A percentile compares a stretch with the other conserved stretches of the same genome.
Conservation (phyloP, 108 stramenopile genomes). For the Cyclotella cryptica region DNA sequence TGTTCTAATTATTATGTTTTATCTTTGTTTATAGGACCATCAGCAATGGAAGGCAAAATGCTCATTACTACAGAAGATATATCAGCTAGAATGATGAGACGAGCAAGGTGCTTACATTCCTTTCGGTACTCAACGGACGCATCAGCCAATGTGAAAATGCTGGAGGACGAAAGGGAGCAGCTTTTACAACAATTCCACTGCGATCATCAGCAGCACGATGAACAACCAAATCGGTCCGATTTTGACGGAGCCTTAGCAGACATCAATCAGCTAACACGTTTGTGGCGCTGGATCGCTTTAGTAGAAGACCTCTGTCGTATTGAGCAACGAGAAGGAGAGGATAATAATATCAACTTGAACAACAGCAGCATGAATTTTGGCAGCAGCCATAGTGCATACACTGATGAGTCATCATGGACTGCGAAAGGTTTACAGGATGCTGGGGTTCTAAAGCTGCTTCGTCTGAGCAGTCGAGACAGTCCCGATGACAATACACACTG, state of each 20-base stretch:
- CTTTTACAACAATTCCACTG: constrained; percentile 26
- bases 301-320: constrained; percentile 62
- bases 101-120: constrained; percentile 60
- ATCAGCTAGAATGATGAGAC: constrained; percentile 79
- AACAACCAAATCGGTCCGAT: constrained; percentile 5
- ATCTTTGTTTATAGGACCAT: constrained; percentile 22
- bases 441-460: constrained; percentile 66
- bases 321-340: constrained; percentile 46
- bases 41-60: constrained; percentile 48
- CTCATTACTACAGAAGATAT: constrained; percentile 59
- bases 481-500: constrained; percentile 26
- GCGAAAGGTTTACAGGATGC: constrained; percentile 70
- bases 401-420: constrained; percentile 40
- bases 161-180: constrained; percentile 55
- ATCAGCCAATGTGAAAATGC: constrained; percentile 59
- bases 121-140: constrained; percentile 73
- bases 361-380: constrained; percentile 18
- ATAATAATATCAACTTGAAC: constrained; percentile 25
- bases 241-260: constrained; percentile 21
- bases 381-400: constrained; percentile 3
- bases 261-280: constrained; percentile 54
- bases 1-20: too few relatives aligned
- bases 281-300: constrained; percentile 87
- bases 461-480: constrained; percentile 53
- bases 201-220: background rate